Conservation (phyloP, 345 rosid genomes). For the Eucalyptus regnans region DNA sequence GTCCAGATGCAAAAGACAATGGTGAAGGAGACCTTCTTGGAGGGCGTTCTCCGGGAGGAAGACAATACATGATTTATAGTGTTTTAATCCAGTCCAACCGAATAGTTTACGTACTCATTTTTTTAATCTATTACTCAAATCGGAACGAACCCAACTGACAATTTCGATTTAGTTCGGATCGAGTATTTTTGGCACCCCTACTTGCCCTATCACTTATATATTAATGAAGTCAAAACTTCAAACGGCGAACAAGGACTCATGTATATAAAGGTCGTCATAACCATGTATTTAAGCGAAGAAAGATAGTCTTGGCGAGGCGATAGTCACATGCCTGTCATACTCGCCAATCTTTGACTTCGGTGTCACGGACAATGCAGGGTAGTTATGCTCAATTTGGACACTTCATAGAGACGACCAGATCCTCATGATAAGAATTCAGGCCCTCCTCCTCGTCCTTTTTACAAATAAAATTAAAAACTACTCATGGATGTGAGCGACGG, state of each 20-base stretch:
- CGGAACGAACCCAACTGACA: rapidly evolving
- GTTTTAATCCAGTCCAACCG: background rate
- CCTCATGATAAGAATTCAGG: background rate
- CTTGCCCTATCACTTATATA: background rate
- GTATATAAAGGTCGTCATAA: background rate
- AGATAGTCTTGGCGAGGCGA: background rate
- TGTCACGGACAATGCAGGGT: background rate
- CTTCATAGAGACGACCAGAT: background rate
- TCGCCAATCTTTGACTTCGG: background rate
- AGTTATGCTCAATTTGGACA: background rate
- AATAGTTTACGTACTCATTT: rapidly evolving
- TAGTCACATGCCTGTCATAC: background rate
- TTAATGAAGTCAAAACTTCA: background rate
- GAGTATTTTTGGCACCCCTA: background rate
- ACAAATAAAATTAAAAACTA: background rate
- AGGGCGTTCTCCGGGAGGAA: rapidly evolving
- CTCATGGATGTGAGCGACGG: background rate
- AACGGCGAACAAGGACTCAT: background rate
- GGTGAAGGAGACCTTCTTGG: background rate
- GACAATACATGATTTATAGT: background rate
- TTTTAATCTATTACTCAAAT: background rate
- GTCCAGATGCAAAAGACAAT: background rate
- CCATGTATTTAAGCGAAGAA: background rate
- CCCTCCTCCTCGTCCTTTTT: background rate
- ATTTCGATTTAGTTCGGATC: background rate